Percentiles rank a stretch among this genome's conserved stretches.
These are phyloP conservation scores for Blepharisma undulans DNA, from an alignment of 169 alveolate species.

Conservation along the genomic window DNA sequence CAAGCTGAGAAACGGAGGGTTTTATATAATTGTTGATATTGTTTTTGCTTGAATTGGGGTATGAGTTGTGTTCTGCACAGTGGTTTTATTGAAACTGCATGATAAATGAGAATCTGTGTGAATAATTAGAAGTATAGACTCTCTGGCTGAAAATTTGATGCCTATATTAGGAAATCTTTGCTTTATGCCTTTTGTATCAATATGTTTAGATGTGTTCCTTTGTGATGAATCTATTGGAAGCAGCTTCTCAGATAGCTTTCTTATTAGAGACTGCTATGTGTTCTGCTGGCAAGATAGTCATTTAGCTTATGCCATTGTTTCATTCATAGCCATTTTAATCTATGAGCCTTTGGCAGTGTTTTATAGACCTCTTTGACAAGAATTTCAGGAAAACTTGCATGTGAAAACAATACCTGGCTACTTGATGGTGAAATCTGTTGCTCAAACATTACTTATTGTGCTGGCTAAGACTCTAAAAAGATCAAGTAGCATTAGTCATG, in stretches of 20 bases:
- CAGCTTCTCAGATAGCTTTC: not conserved
- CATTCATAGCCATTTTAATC: not conserved
- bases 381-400: not conserved
- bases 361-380: conserved; percentile 19
- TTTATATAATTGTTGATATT: not conserved
- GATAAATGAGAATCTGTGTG: too few relatives aligned
- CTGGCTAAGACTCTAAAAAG: not conserved
- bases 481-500: not conserved
- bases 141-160: not conserved
- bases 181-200: not conserved
- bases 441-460: not conserved
- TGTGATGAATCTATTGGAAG: not conserved
- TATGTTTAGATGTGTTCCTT: not conserved
- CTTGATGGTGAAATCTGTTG: not conserved
- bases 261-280: not conserved
- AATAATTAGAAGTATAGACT: not conserved
- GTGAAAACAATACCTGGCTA: not conserved
- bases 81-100: not conserved
- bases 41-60: not conserved
- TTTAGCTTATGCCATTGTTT: not conserved
- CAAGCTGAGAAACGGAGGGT: not conserved
- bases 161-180: not conserved
- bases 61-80: not conserved
- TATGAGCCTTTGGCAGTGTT: conserved; percentile 1
- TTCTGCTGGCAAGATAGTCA: conserved; percentile 10